phyloP scores from a whole-genome alignment of 306 rosid species.

The Acmispon strigosus region DNA sequence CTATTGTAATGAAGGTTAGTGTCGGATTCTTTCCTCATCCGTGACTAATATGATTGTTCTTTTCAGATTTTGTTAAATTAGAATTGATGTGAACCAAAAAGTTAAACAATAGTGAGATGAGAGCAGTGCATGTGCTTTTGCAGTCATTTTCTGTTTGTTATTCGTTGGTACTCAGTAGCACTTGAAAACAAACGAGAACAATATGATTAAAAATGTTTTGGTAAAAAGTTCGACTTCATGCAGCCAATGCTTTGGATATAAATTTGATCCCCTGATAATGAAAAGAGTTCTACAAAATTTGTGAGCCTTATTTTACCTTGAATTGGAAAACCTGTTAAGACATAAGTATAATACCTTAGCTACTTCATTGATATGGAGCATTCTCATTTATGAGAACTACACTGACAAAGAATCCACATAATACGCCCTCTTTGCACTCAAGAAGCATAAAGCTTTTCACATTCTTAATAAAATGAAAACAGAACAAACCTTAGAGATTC shows the following conservation, averaged over 20 bases:
- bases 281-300: neutral
- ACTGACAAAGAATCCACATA: neutral
- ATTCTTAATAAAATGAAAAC: neutral
- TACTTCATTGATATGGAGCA: neutral
- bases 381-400: neutral
- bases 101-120: neutral
- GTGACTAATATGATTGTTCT: neutral
- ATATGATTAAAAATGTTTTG: neutral
- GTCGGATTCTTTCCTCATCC: constrained; percentile 3
- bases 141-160: constrained; percentile 2
- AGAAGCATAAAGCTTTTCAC: neutral
- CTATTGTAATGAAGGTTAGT: constrained; percentile 64
- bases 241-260: neutral
- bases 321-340: neutral
- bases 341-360: neutral
- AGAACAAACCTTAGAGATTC: neutral
- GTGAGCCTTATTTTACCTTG: neutral
- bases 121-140: neutral
- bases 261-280: neutral
- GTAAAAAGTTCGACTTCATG: neutral
- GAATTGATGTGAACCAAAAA: neutral
- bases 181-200: neutral
- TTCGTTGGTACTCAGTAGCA: constrained; percentile 1
- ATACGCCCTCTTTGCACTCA: neutral
- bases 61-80: neutral